phyloP scores from a whole-genome alignment of 139 green algal species.

The Mesotaenium endlicherianum region DNA sequence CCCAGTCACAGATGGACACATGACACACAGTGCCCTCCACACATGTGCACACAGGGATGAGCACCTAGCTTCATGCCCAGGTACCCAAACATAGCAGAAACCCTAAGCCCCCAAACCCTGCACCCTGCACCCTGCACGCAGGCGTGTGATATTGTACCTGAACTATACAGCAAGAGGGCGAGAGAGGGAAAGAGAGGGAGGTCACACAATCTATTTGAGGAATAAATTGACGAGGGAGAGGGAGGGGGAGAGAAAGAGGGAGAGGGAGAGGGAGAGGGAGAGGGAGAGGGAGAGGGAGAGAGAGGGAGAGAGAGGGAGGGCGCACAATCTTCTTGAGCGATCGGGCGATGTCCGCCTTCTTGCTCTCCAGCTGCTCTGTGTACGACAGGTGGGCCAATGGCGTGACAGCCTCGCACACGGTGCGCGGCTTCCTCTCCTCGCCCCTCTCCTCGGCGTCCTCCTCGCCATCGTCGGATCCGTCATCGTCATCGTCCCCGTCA shows the following conservation, averaged over 20 bases:
- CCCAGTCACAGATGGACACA: not conserved
- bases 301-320: not conserved
- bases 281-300: not conserved
- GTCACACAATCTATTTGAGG: not conserved
- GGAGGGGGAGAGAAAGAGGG: not conserved
- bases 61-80: not conserved
- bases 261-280: not conserved
- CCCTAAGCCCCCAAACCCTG: not conserved
- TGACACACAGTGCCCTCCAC: not conserved
- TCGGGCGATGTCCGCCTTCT: not conserved
- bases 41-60: not conserved
- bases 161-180: not conserved
- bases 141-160: not conserved
- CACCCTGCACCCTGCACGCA: not conserved
- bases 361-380: conserved; percentile 20
- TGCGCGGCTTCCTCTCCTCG: not conserved
- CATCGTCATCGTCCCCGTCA: conserved; percentile 1
- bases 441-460: not conserved
- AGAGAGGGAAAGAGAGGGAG: not conserved
- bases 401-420: conserved; percentile 20
- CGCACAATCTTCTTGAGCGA: conserved; percentile 21
- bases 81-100: not conserved
- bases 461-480: not conserved
- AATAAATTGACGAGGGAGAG: not conserved
- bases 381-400: conserved; percentile 15